phyloP scores from a whole-genome alignment of 768 basidiomycete genomes.

The Amanita muscaria region DNA sequence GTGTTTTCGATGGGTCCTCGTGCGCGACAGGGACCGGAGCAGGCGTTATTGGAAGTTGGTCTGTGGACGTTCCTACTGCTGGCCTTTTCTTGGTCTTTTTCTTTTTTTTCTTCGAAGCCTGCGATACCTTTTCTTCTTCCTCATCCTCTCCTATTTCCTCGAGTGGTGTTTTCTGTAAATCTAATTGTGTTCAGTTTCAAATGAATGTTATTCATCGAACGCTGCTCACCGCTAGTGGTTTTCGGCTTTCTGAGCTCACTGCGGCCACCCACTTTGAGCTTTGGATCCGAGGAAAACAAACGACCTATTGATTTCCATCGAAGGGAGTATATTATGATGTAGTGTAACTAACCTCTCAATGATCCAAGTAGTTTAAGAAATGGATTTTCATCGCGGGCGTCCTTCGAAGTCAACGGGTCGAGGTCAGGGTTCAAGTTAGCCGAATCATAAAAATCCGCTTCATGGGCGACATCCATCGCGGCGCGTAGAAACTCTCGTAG shows the following conservation, averaged over 20 bases:
- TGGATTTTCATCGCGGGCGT: slow-evolving; percentile 55
- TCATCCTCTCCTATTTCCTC: slow-evolving; percentile 65
- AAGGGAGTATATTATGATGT: background rate
- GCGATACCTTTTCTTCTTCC: slow-evolving; percentile 47
- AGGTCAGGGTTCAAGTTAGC: slow-evolving; percentile 25
- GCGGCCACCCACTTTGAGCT: slow-evolving; percentile 26
- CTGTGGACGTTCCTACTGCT: slow-evolving; percentile 27
- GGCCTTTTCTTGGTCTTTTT: slow-evolving; percentile 73
- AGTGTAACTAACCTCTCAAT: slow-evolving; percentile 45
- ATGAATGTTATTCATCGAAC: no score
- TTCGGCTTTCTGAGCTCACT: slow-evolving; percentile 17
- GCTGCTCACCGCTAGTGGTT: background rate
- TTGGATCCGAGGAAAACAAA: slow-evolving; percentile 43
- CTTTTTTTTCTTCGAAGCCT: slow-evolving; percentile 43
- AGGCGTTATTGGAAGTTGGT: slow-evolving; percentile 14
- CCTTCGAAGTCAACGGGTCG: slow-evolving; percentile 39
- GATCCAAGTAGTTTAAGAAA: slow-evolving; percentile 72
- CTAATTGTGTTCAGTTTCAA: no score
- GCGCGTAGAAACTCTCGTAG: slow-evolving; percentile 53
- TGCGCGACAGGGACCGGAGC: slow-evolving; percentile 13
- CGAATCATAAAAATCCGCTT: slow-evolving; percentile 51
- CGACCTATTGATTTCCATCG: slow-evolving; percentile 40
- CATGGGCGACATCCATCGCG: slow-evolving; percentile 63
- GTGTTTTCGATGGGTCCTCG: slow-evolving; percentile 13
- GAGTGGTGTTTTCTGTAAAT: slow-evolving; percentile 12